Conservation (phyloP, 192 early-diverging fungal genomes). For the Entrophospora sp. region DNA sequence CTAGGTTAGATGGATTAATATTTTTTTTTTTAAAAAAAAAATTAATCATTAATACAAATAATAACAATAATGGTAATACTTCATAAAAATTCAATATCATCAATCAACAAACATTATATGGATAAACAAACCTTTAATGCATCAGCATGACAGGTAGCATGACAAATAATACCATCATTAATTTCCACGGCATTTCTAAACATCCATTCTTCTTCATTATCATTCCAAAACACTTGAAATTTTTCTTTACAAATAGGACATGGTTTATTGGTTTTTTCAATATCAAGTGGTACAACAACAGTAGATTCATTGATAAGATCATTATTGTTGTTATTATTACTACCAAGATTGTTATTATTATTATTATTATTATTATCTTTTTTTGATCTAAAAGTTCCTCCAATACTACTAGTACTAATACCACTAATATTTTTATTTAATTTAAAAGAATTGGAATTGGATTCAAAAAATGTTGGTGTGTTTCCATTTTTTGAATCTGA, state of each 20-base stretch:
- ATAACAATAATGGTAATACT: too few relatives aligned
- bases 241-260: slow-evolving; percentile 73
- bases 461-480: slow-evolving; percentile 30
- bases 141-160: slow-evolving; percentile 52
- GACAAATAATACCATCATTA: slow-evolving; percentile 52
- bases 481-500: slow-evolving; percentile 25
- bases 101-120: too few relatives aligned
- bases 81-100: too few relatives aligned
- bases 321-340: too few relatives aligned
- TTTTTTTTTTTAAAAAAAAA: too few relatives aligned
- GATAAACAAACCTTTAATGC: slow-evolving; percentile 25
- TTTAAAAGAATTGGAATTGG: neutral
- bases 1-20: too few relatives aligned
- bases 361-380: slow-evolving; percentile 25
- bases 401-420: slow-evolving; percentile 18
- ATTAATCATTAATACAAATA: too few relatives aligned
- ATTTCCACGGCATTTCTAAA: slow-evolving; percentile 59
- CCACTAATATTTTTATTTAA: too few relatives aligned
- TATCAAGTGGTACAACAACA: slow-evolving; percentile 16
- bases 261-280: slow-evolving; percentile 37
- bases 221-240: slow-evolving; percentile 64
- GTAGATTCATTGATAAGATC: slow-evolving; percentile 23
- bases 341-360: too few relatives aligned
- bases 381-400: slow-evolving; percentile 20
- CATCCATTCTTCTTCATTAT: slow-evolving; percentile 68